Evolutionary conservation across 495 filamentous ascomycete genomes (phyloP).

Genomic region (Podospora pseudocomata): DNA sequence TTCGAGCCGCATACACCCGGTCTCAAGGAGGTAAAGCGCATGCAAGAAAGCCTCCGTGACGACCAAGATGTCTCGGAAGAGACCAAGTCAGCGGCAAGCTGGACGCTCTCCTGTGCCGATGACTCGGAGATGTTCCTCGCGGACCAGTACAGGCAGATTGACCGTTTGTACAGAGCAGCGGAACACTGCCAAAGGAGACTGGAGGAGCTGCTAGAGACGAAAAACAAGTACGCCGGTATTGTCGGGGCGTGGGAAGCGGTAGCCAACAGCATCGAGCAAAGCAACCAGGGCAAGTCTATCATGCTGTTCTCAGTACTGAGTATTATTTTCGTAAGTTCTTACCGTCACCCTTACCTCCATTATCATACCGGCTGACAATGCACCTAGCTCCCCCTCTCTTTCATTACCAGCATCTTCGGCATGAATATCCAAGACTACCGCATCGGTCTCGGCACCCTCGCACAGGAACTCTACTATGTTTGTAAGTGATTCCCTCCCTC

Average conservation of each 20-base stretch:
- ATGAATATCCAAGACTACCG: constrained; percentile 21
- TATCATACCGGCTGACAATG: not conserved
- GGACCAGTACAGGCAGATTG: constrained; percentile 17
- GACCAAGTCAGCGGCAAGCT: constrained; percentile 12
- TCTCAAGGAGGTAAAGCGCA: constrained; percentile 15
- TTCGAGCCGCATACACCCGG: constrained; percentile 6
- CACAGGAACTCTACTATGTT: constrained; percentile 15
- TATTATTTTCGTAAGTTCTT: constrained; percentile 15
- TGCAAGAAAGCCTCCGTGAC: constrained; percentile 10
- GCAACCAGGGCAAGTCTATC: constrained; percentile 20
- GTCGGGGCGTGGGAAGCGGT: constrained; percentile 19
- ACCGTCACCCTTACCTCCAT: not conserved
- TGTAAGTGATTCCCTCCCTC: constrained; percentile 1
- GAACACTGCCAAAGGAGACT: constrained; percentile 16
- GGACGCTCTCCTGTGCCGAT: constrained; percentile 18
- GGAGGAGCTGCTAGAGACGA: constrained; percentile 16
- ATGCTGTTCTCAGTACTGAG: constrained; percentile 21
- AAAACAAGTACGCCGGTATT: constrained; percentile 17
- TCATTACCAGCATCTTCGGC: constrained; percentile 19
- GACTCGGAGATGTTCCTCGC: constrained; percentile 16
- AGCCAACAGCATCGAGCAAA: constrained; percentile 17
- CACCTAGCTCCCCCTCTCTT: constrained; percentile 13
- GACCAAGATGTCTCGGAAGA: constrained; percentile 1
- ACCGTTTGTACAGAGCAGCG: constrained; percentile 15
- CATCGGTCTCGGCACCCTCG: constrained; percentile 17